phyloP scores from a whole-genome alignment of 192 early-diverging fungal species.

The Backusella tarrabulga region DNA sequence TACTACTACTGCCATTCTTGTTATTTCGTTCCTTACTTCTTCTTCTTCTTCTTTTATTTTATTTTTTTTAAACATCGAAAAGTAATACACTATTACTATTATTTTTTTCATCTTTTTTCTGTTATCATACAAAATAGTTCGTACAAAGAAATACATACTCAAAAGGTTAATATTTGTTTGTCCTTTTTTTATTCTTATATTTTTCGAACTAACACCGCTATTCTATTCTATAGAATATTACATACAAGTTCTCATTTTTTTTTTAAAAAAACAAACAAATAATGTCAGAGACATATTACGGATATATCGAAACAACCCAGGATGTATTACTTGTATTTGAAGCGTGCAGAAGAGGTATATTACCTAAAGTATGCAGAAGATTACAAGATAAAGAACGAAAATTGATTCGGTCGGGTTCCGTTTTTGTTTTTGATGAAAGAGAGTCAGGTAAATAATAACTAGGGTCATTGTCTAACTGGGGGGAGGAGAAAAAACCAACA shows the following conservation, averaged over 20 bases:
- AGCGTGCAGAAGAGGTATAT: slow-evolving; percentile 67
- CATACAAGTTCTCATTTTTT: not conserved
- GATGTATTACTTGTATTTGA: slow-evolving; percentile 80
- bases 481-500: not conserved
- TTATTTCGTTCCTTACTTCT: slow-evolving; percentile 6
- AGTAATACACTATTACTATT: too few relatives aligned
- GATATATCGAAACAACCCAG: slow-evolving; percentile 71
- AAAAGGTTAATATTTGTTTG: not conserved
- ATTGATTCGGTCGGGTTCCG: slow-evolving; percentile 69
- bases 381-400: slow-evolving; percentile 72
- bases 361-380: slow-evolving; percentile 69
- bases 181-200: not conserved
- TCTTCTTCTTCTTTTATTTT: not conserved
- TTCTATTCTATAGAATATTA: not conserved
- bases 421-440: slow-evolving; percentile 85
- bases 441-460: slow-evolving; percentile 52
- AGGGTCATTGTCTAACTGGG: slow-evolving; percentile 1
- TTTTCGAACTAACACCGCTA: not conserved
- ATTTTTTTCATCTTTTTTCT: not conserved
- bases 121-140: not conserved
- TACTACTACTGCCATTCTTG: not conserved
- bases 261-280: not conserved
- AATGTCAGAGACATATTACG: slow-evolving; percentile 53
- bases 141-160: not conserved
- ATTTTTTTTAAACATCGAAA: not conserved